phyloP scores from a whole-genome alignment of 106 monocot species.

The Dendrobium officinale region DNA sequence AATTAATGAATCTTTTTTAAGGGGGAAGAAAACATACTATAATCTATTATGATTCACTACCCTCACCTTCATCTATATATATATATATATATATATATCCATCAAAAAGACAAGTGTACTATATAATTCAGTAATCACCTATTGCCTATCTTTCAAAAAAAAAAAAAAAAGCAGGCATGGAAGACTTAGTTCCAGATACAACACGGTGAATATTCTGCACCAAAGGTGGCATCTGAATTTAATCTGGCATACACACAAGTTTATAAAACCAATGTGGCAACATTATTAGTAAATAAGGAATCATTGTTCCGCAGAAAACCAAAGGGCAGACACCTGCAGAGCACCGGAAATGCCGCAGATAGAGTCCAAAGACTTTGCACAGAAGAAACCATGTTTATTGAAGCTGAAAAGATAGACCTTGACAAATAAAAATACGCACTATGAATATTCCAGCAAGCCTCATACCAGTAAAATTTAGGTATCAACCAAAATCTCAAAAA shows the following conservation, averaged over 20 bases:
- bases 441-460: neutral
- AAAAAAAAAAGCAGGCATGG: neutral
- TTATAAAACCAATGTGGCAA: neutral
- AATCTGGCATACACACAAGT: neutral
- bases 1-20: too few species aligned
- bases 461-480: neutral
- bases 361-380: neutral
- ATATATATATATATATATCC: too few species aligned
- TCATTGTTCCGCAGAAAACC: neutral
- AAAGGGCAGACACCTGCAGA: neutral
- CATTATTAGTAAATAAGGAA: neutral
- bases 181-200: neutral
- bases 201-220: neutral
- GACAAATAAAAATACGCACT: too few species aligned
- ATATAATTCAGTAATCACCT: neutral
- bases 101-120: too few species aligned
- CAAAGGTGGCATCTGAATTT: neutral
- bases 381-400: neutral
- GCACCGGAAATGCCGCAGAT: neutral
- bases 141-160: neutral
- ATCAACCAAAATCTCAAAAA: neutral
- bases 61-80: too few species aligned
- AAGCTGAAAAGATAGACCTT: too few species aligned
- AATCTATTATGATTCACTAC: too few species aligned
- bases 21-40: too few species aligned